Conservation (phyloP, 1,139 yeast species). For the Pichia sp. region DNA sequence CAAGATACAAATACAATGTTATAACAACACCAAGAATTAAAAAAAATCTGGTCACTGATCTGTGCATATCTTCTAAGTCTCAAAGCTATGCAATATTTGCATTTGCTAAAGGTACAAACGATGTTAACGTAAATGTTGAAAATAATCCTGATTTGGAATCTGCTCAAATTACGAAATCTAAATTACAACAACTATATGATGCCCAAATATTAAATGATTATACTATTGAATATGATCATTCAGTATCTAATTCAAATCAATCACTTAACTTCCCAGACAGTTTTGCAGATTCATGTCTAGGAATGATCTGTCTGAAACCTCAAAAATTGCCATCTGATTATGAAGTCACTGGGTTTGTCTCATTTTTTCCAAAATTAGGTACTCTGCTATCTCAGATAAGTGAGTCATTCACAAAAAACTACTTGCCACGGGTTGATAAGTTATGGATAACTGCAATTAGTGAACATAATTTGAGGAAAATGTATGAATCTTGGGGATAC, state of each 20-base stretch:
- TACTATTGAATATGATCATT: neutral
- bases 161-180: constrained; percentile 28
- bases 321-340: constrained; percentile 11
- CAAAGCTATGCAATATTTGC: constrained; percentile 16
- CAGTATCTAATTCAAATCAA: neutral
- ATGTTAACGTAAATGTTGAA: neutral
- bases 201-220: constrained; percentile 6
- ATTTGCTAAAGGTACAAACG: constrained; percentile 17
- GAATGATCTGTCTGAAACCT: constrained; percentile 42
- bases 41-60: constrained; percentile 30
- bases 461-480: constrained; percentile 45
- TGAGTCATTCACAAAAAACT: constrained; percentile 15
- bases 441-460: constrained; percentile 40
- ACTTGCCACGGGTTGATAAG: constrained; percentile 9
- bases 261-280: constrained; percentile 2
- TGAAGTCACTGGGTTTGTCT: constrained; percentile 49
- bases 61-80: constrained; percentile 23
- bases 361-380: constrained; percentile 42
- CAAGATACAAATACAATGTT: constrained; percentile 37
- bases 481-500: constrained; percentile 42
- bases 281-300: constrained; percentile 28
- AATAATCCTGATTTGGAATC: constrained; percentile 10
- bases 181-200: constrained; percentile 16
- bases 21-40: constrained; percentile 41
- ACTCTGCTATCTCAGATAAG: constrained; percentile 25